Evolutionary conservation across 441 rosid genomes (phyloP).

Genomic region (Arabidopsis lyrata): DNA sequence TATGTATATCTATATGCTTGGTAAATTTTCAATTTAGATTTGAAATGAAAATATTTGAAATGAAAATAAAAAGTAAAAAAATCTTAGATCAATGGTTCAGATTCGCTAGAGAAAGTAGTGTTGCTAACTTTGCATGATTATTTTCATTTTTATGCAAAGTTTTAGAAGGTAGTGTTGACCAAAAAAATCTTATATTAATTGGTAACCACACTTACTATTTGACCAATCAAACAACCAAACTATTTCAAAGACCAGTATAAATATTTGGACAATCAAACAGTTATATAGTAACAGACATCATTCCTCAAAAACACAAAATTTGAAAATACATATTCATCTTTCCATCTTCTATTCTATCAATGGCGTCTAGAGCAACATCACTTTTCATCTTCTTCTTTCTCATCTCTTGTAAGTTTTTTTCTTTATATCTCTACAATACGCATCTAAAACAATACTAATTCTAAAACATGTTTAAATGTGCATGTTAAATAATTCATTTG

Average conservation of each 20-base stretch:
- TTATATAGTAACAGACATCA: neutral
- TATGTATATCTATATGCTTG: neutral
- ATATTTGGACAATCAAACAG: neutral
- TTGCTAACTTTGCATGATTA: neutral
- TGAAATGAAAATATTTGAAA: neutral
- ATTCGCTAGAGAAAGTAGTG: neutral
- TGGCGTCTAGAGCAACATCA: conserved; percentile 26
- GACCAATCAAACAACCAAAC: neutral
- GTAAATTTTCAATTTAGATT: neutral
- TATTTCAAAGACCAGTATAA: conserved; percentile 9
- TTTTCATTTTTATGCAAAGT: neutral
- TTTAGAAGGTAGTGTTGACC: neutral
- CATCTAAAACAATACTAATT: neutral
- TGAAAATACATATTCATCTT: neutral
- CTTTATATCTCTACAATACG: neutral
- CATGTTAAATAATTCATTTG: neutral
- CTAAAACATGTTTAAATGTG: neutral
- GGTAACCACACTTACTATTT: conserved; percentile 8
- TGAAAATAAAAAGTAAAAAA: neutral
- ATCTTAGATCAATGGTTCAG: neutral
- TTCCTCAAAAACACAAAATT: neutral
- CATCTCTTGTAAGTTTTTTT: conserved; percentile 28
- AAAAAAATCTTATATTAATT: neutral
- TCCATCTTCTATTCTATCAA: conserved; percentile 5
- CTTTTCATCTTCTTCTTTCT: conserved; percentile 20